A percentile compares a stretch with the other conserved stretches of the same genome.
Evolutionary conservation across 306 rosid species (phyloP).

Genomic region (Pyrus bretschneideri): DNA sequence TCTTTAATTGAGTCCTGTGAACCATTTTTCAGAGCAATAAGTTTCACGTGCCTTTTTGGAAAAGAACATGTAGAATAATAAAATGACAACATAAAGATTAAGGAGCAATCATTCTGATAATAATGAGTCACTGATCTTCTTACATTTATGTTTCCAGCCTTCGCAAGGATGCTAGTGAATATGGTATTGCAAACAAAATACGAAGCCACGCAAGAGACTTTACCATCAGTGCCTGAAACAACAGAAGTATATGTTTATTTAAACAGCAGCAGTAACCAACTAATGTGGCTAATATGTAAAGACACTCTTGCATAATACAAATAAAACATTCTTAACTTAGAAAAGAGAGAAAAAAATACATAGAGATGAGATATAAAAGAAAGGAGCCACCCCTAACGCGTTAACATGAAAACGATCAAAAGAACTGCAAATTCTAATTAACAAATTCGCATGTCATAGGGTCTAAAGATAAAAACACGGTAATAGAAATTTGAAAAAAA

Average conservation of each 20-base stretch:
- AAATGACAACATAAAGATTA: background rate
- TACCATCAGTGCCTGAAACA: constrained; percentile 82
- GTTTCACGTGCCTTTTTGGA: background rate
- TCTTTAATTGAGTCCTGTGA: background rate
- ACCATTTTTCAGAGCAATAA: background rate
- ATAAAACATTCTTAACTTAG: background rate
- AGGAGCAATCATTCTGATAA: constrained; percentile 7
- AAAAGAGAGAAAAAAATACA: background rate
- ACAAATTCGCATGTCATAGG: background rate
- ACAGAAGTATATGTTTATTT: background rate
- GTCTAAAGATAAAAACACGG: background rate
- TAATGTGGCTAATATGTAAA: background rate
- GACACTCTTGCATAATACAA: background rate
- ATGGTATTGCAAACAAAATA: constrained; percentile 70
- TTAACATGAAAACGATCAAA: background rate
- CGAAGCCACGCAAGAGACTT: constrained; percentile 67
- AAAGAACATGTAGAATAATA: background rate
- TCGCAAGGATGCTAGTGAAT: constrained; percentile 68
- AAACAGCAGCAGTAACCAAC: constrained; percentile 2
- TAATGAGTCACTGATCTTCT: constrained; percentile 10
- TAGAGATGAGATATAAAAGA: background rate
- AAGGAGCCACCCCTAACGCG: background rate
- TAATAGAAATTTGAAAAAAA: background rate
- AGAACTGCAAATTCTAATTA: background rate
- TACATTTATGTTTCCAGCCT: constrained; percentile 77